Base-by-base conservation (phyloP, 768 basidiomycete species). In the Tubosaeta sp. region DNA sequence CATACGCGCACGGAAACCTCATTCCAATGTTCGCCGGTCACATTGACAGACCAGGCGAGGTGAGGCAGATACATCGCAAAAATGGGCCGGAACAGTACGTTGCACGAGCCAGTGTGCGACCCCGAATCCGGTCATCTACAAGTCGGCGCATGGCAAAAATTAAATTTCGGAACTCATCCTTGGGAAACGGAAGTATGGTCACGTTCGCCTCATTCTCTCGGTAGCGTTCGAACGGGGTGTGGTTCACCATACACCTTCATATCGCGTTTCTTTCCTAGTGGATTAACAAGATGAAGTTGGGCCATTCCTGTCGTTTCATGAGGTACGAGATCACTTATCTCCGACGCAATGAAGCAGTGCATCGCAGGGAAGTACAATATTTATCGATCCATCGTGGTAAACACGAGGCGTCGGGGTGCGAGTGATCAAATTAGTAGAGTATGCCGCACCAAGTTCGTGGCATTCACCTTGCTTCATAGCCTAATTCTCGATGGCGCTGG, bases 1-100 rank as follows among this genome's bases (percentile, higher is more conserved):
- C 66, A 61, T 64, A 63, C 53, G 64, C 64, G 66, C 72, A 72
- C 66, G 74, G 62, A 65, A 68, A 64, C 67, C 71, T 61, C 74
- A 64, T 72, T 50, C 64, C 65, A 59, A 39, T 58, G 59, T 59
- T 66, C 65, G 48, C 66, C 66, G 58, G 58, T 65, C 54, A 65
- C 65, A 62, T 62, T 67, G 57, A 56, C 65, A 61, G 62, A 59
- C 62, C 65, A 58, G 67, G 60, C 54, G 61, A 66, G 64, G 73
- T 57, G 69, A 74, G 71, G 71, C 66, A 63, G 59, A 60, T 60
- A 60, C 46, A 52, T 65, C 55, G 57, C 43, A 56, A 47, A 51
- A 50, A 59, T 48, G 17, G 48, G 39, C 45, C 48, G 56, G 63
- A 56, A 56, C 60, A 61, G 54, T 63, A 57, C 51, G 63, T 55